A percentile compares a stretch with the other conserved stretches of the same genome.
These are phyloP conservation scores for Petunia secreta DNA, from an alignment of 257 asterid genomes.

Conservation along the genomic window DNA sequence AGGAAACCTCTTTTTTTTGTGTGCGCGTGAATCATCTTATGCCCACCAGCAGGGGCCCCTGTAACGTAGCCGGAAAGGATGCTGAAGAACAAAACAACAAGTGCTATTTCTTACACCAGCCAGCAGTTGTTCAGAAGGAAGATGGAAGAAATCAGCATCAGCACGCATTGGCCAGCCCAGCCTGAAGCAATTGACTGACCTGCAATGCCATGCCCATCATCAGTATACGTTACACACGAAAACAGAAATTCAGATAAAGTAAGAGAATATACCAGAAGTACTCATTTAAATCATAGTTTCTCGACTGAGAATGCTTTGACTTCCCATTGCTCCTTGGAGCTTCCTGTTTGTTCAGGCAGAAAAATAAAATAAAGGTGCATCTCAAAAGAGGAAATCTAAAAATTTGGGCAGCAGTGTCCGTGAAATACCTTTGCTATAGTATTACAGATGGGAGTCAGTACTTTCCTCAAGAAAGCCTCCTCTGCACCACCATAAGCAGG, in stretches of 20 bases:
- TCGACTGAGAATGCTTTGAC: slow-evolving; percentile 87
- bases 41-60: not conserved
- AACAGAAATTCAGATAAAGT: not conserved
- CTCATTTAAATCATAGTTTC: slow-evolving; percentile 93
- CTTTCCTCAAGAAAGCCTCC: slow-evolving; percentile 87
- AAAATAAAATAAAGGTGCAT: not conserved
- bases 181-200: slow-evolving; percentile 89
- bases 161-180: slow-evolving; percentile 99
- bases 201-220: slow-evolving; percentile 42
- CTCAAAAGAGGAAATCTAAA: slow-evolving; percentile 8
- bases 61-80: slow-evolving; percentile 19
- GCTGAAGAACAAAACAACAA: slow-evolving; percentile 6
- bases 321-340: slow-evolving; percentile 65
- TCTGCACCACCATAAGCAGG: slow-evolving; percentile 97
- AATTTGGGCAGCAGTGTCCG: not conserved
- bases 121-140: slow-evolving; percentile 48
- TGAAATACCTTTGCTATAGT: slow-evolving; percentile 63
- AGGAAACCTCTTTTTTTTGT: not conserved
- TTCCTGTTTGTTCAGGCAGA: slow-evolving; percentile 59
- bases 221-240: slow-evolving; percentile 30
- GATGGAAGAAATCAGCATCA: slow-evolving; percentile 90
- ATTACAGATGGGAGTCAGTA: slow-evolving; percentile 81
- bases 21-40: not conserved
- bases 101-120: slow-evolving; percentile 48
- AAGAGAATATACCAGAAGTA: slow-evolving; percentile 71